Evolutionary conservation across 257 asterid genomes (phyloP).

Genomic region (Solanum dulcamara): DNA sequence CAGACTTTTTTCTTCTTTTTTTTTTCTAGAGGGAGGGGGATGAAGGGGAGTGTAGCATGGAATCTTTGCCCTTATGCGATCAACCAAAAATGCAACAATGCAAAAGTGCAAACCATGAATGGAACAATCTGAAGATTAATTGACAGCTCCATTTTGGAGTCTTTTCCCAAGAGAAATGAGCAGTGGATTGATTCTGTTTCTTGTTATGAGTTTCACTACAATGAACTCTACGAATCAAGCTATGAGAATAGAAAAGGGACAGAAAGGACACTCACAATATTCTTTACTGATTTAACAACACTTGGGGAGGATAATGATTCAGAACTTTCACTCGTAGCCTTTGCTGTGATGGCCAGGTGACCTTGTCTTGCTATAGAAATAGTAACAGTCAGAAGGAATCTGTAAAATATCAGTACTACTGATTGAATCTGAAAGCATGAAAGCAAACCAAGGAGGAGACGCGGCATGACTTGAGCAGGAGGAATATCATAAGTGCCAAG

Average conservation of each 20-base stretch:
- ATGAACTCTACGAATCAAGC: not conserved
- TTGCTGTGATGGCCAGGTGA: conserved; percentile 29
- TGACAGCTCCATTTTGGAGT: not conserved
- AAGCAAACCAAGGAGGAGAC: not conserved
- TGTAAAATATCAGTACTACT: not conserved
- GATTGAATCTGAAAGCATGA: not conserved
- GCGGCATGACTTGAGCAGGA: not conserved
- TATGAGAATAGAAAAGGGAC: not conserved
- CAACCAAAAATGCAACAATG: not conserved
- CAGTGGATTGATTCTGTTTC: not conserved
- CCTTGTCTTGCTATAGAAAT: conserved; percentile 29
- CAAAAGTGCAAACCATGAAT: not conserved
- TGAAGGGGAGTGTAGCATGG: not conserved
- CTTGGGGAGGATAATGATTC: conserved; percentile 5
- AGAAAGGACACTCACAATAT: conserved; percentile 44
- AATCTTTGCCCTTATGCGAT: not conserved
- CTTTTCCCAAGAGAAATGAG: not conserved
- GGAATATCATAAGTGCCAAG: not conserved
- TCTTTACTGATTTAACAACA: conserved; percentile 45
- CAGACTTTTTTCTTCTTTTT: not conserved
- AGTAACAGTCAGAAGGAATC: not conserved
- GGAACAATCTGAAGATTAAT: not conserved
- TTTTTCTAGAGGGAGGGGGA: not conserved
- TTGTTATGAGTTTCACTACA: not conserved
- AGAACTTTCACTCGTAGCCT: conserved; percentile 49